These are phyloP conservation scores for Tetracentron sinense DNA, from an alignment of 164 flowering plant species.

Conservation along the genomic window DNA sequence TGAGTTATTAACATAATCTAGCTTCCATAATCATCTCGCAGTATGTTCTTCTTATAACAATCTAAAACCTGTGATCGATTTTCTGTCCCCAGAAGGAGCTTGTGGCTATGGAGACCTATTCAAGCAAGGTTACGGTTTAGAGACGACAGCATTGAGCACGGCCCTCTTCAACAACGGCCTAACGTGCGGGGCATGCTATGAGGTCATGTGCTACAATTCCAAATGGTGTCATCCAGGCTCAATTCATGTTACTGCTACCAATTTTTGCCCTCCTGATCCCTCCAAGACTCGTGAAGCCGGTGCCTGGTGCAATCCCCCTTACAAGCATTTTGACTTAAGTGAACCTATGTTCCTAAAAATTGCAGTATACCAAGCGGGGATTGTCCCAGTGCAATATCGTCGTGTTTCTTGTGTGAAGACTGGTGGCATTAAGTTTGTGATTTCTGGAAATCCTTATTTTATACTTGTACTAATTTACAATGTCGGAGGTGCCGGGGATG, in stretches of 20 bases:
- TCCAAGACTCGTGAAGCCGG: constrained; percentile 1
- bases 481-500: neutral
- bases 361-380: constrained; percentile 18
- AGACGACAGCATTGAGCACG: constrained; percentile 34
- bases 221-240: constrained; percentile 5
- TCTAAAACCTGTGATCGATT: neutral
- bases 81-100: constrained; percentile 21
- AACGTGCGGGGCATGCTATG: constrained; percentile 30
- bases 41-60: too few relatives aligned
- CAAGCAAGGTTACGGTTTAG: constrained; percentile 25
- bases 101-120: constrained; percentile 31
- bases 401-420: constrained; percentile 7
- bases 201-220: constrained; percentile 19
- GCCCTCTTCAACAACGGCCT: constrained; percentile 25
- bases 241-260: constrained; percentile 27
- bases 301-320: constrained; percentile 34
- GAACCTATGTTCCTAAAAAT: constrained; percentile 21
- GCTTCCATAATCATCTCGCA: too few relatives aligned
- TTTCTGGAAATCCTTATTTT: constrained; percentile 9
- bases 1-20: too few relatives aligned
- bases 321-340: constrained; percentile 28
- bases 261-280: constrained; percentile 29
- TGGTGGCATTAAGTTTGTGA: constrained; percentile 17
- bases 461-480: neutral
- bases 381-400: constrained; percentile 18